Evolutionary conservation across 2,329 filamentous ascomycete species (phyloP), one percentile per base, ranked within the genome.

Genomic region (Pyrenochaeta sp.): DNA sequence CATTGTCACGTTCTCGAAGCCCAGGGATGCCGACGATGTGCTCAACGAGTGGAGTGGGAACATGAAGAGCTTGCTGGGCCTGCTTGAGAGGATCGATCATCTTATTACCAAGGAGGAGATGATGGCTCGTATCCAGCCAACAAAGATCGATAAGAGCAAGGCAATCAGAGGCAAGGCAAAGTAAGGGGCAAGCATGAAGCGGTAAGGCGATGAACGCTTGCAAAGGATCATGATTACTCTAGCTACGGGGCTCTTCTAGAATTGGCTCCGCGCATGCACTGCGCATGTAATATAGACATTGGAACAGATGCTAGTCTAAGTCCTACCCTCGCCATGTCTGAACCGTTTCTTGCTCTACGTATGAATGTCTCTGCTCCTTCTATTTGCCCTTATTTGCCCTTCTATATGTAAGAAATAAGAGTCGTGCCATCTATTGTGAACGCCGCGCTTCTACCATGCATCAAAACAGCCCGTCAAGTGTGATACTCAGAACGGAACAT

Each of bases 101-200:
- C 84, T 99, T 72, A 99, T 99, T 74, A 99, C 96, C 54, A 98
- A 98, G 85, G 95, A 99, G 81, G 95, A 99, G 85, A 99, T 99
- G 95, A 99, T 99, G 95, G 95, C 95, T 40, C 87, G 93, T 58
- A 98, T 99, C 72, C 90, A 95, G 78, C 92, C 92, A 5, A 83
- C 69, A 28, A 80, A 77, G 64, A 72, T 75, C n/a, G 78, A 79
- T 54, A 79, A 80, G 71, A 72, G 67, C 54, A 79, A 75, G 73
- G 68, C 65, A 0, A 64, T 46, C 30, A 80, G 79, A 64, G 76
- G 69, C 28, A 75, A 78, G 59, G 71, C 66, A 50, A 73, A 72
- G 66, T 71, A 52, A 66, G 50, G 25, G 45, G 32, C 28, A 30
- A 52, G 44, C 25, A 39, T 19, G 50, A 56, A 25, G 48, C 43